phyloP scores from a whole-genome alignment of 2,329 filamentous ascomycete species.

The Coniochaeta sp. region DNA sequence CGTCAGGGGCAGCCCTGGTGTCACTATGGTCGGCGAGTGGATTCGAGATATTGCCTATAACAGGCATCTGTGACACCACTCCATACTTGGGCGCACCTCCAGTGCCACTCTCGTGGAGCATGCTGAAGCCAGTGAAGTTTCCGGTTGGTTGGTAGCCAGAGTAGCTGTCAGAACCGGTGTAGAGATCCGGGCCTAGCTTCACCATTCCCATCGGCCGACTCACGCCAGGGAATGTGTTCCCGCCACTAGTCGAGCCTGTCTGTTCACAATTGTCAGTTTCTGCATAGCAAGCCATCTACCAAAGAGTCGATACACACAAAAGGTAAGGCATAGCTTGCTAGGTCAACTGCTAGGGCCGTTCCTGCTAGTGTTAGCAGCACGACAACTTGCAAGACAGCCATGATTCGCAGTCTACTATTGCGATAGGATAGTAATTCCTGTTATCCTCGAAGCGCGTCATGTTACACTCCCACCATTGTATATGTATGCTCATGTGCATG shows the following conservation, averaged over 20 bases:
- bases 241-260: conserved; percentile 37
- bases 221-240: conserved; percentile 44
- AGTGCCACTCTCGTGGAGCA: conserved; percentile 61
- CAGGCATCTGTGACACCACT: conserved; percentile 53
- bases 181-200: conserved; percentile 42
- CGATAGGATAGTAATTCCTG: not conserved
- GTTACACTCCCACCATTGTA: not conserved
- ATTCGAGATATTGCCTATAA: conserved; percentile 40
- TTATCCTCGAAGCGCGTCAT: not conserved
- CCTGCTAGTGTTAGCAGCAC: not conserved
- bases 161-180: conserved; percentile 41
- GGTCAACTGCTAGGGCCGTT: conserved; percentile 10
- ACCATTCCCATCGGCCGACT: conserved; percentile 39
- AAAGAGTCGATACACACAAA: conserved; percentile 18
- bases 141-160: conserved; percentile 44
- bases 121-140: conserved; percentile 51
- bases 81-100: conserved; percentile 66
- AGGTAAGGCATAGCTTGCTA: conserved; percentile 26
- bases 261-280: conserved; percentile 12
- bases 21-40: conserved; percentile 50
- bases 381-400: not conserved
- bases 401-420: not conserved
- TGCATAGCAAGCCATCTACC: conserved; percentile 5
- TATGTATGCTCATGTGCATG: not conserved
- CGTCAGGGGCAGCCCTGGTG: conserved; percentile 40